Base-by-base conservation (phyloP, 192 early-diverging fungal species). In the Nowakowskiella sp. region DNA sequence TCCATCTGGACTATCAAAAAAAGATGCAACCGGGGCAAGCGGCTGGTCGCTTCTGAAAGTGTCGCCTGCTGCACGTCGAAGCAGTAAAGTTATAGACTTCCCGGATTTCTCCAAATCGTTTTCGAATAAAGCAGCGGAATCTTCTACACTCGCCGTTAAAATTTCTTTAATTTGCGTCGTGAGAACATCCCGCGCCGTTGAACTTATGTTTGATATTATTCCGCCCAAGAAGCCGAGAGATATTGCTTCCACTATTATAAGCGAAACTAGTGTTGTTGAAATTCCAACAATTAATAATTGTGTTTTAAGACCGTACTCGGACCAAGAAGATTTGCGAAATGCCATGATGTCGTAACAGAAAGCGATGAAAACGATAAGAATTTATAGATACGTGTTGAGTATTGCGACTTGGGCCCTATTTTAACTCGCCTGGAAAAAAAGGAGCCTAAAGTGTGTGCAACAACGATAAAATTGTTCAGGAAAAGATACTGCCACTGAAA, bases 111-210 rank as follows among this genome's bases (percentile, higher is more conserved):
- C 19, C 36, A 39, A 19, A 39, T 39, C 36, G 19, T 39, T 39
- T 19, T 39, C 36, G 36, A 39, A 39, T 19, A 39, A 19, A 13
- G 36, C 13, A 19, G 13, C 36, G 19, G 19, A 13, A 39, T 39
- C 36, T 13, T 39, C 36, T 19, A 39, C 36, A 19, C 36, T 39
- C 19, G 36, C 36, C 13, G 36, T 39, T 19, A 39, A 19, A 13
- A 19, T 39, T 19, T 39, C 19, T 39, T 19, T 39, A 13, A 58
- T 30, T 44, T 66, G 64, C 3, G 52, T 42, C 3, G 49, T 66
- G n/a, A 66, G 53, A 7, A 61, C 31, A 7, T 50, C 5, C 8
- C 51, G 33, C 13, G 64, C 25, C n/a, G 64, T 66, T 51, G 24
- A 28, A 7, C 42, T 51, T 25, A 66, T 67, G 31, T 61, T 61